Evolutionary conservation across 2,329 filamentous ascomycete genomes (phyloP).

Genomic region (Aspergillus viridinutans): DNA sequence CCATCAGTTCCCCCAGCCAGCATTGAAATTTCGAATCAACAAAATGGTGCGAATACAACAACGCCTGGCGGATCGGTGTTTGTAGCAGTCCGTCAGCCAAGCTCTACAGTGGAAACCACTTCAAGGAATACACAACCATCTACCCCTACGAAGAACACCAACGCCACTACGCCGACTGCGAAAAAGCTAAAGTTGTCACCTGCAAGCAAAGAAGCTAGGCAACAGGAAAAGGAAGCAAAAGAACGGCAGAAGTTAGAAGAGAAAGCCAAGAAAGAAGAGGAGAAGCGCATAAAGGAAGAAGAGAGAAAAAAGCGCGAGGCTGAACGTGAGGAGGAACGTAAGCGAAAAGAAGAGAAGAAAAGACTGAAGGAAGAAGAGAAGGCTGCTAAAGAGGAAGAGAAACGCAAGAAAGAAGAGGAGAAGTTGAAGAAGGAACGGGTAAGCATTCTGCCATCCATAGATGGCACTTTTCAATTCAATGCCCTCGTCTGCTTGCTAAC

Average conservation of each 20-base stretch:
- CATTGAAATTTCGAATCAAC: not conserved
- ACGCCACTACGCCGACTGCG: constrained; percentile 11
- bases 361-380: constrained; percentile 40
- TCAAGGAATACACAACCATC: not conserved
- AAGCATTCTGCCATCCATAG: constrained; percentile 20
- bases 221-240: constrained; percentile 19
- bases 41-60: not conserved
- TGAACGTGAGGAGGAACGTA: constrained; percentile 44
- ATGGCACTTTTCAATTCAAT: constrained; percentile 7
- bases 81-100: not conserved
- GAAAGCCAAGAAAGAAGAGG: constrained; percentile 27
- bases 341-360: constrained; percentile 43
- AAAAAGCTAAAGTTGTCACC: constrained; percentile 15
- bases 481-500: constrained; percentile 20
- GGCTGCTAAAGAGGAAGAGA: constrained; percentile 40
- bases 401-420: constrained; percentile 35
- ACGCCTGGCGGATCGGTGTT: not conserved
- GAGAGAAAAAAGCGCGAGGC: constrained; percentile 44
- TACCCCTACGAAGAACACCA: not conserved
- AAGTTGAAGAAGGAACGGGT: constrained; percentile 42
- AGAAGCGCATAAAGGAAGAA: constrained; percentile 43
- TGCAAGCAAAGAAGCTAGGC: constrained; percentile 20
- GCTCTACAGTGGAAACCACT: not conserved
- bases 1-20: not conserved
- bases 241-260: constrained; percentile 22